A percentile compares a stretch with the other conserved stretches of the same genome.
Evolutionary conservation across 176 grass and related monocot species (phyloP).

Genomic region (Cenchrus purpureus): DNA sequence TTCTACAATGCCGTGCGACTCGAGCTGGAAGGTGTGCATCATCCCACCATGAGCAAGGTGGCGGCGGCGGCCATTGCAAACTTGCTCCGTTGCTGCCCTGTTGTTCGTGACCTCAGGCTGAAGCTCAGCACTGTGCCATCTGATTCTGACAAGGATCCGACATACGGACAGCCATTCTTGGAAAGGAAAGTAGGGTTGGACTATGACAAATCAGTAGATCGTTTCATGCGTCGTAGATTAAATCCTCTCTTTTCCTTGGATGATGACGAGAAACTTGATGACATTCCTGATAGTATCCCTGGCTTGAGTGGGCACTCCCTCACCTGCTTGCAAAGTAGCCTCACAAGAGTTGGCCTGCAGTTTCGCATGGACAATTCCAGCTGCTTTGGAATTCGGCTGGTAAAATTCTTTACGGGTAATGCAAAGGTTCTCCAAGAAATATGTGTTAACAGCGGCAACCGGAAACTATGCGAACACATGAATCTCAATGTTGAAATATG

Average conservation of each 20-base stretch:
- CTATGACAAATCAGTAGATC: neutral
- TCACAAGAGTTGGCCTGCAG: neutral
- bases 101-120: neutral
- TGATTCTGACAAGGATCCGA: neutral
- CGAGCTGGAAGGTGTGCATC: neutral
- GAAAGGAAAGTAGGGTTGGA: neutral
- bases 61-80: neutral
- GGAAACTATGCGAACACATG: neutral
- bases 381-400: neutral
- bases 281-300: neutral
- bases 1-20: neutral
- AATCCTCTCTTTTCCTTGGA: neutral
- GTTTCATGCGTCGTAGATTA: neutral
- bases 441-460: neutral
- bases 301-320: neutral
- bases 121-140: neutral
- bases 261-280: neutral
- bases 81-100: neutral
- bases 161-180: neutral
- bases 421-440: neutral
- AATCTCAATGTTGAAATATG: neutral
- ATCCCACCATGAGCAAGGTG: neutral
- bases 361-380: neutral
- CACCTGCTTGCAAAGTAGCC: neutral
- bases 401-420: conserved; percentile 8